Base-by-base conservation (phyloP, 768 basidiomycete species). In the Pisolithus tinctorius region DNA sequence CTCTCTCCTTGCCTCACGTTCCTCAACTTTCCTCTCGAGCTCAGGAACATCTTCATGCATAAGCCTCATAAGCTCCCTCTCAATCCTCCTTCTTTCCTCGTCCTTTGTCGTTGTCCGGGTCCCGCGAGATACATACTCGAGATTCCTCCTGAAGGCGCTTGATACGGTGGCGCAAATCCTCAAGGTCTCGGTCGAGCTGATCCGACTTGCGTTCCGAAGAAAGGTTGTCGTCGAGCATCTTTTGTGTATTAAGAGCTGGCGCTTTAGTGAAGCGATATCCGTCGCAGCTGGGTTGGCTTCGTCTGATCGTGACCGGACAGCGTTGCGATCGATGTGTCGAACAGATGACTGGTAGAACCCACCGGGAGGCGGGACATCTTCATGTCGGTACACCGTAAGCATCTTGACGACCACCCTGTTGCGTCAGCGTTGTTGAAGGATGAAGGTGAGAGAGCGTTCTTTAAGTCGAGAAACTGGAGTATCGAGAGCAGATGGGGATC, bases 1-100 rank as follows among this genome's bases (percentile, higher is more conserved):
- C 55, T 86, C 82, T 63, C 78, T 84, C 56, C 83, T 75, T 54
- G 84, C 83, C 45, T 95, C 89, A 42, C 88, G 69, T 13, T 82
- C 83, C 61, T 89, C 82, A 46, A 96, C 82, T 64, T 81, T 83
- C 57, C 84, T 77, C 69, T 98, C 93, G 6, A 99, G 78, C 50
- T 92, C 90, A 0, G 96, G 96, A 4, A 99, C 75, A 43, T 86
- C 80, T 62, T 95, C 92, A 61, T 98, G 93, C 83, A 89, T 81
- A 48, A 99, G 72, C 43, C 76, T 74, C 50, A 95, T 67, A 17
- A 97, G 72, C 59, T 98, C 93, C 40, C 95, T 77, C 69, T 99
- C 96, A 27, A 96, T 74, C 57, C 83, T 79, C 20, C 95, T 72
- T 49, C 85, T 75, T 63, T 98, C 93, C 56, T 93, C 87, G 50